Evolutionary conservation across 2,329 filamentous ascomycete species (phyloP).

Genomic region (Alternaria brassicicola): DNA sequence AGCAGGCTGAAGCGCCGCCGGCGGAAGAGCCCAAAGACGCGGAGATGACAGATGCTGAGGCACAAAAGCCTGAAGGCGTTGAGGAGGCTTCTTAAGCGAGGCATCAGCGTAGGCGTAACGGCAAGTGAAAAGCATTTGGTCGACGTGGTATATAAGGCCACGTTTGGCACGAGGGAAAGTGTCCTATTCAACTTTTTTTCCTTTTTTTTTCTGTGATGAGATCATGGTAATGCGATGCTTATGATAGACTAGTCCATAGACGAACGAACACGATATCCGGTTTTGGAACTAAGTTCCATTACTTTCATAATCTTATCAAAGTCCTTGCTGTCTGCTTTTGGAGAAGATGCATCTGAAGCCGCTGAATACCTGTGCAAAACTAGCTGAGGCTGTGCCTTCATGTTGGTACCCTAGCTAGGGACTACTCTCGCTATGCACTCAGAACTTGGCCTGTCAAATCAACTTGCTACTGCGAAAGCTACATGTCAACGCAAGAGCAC

Average conservation of each 20-base stretch:
- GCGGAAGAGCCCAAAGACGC: constrained; percentile 50
- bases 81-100: constrained; percentile 43
- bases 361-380: not conserved
- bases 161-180: constrained; percentile 15
- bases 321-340: not conserved
- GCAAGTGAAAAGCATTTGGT: constrained; percentile 30
- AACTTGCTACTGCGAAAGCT: not conserved
- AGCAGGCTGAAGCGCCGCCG: constrained; percentile 53
- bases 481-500: not conserved
- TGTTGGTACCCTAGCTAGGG: not conserved
- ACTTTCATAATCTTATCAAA: not conserved
- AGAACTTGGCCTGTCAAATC: not conserved
- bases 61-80: constrained; percentile 47
- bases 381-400: not conserved
- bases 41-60: constrained; percentile 67
- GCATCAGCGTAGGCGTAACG: constrained; percentile 8
- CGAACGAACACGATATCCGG: constrained; percentile 23
- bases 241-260: constrained; percentile 39
- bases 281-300: not conserved
- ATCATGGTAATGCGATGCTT: constrained; percentile 37
- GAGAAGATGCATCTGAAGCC: not conserved
- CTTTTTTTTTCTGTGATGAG: constrained; percentile 16
- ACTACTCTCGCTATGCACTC: not conserved
- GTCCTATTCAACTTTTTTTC: constrained; percentile 8
- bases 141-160: constrained; percentile 15